These are phyloP conservation scores for Plantago coronopus DNA, from an alignment of 305 asterid species.

Conservation along the genomic window DNA sequence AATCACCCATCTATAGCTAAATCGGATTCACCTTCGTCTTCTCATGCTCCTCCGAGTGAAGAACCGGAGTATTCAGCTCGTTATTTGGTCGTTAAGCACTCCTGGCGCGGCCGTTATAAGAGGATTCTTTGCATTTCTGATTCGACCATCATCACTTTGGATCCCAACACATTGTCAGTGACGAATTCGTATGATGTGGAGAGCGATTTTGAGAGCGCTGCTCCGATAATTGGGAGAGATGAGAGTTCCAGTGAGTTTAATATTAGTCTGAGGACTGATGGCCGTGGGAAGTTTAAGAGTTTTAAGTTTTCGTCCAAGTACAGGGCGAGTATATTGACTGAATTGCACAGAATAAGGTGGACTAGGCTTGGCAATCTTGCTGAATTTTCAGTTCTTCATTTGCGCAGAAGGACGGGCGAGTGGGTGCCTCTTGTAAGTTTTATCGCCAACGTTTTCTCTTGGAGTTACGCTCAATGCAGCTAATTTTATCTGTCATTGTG, in stretches of 20 bases:
- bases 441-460: conserved; percentile 10
- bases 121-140: conserved; percentile 77
- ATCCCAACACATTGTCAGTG: conserved; percentile 68
- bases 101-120: conserved; percentile 98
- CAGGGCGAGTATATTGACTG: conserved; percentile 86
- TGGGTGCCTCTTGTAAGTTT: conserved; percentile 80
- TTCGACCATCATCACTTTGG: conserved; percentile 67
- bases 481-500: background rate
- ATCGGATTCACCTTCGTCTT: conserved; percentile 37
- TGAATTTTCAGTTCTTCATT: conserved; percentile 82
- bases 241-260: conserved; percentile 74
- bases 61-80: conserved; percentile 92
- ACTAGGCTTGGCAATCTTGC: conserved; percentile 57
- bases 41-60: conserved; percentile 47
- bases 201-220: conserved; percentile 80
- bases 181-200: conserved; percentile 88
- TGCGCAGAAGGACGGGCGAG: conserved; percentile 67
- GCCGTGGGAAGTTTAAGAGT: conserved; percentile 83
- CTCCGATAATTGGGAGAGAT: conserved; percentile 80
- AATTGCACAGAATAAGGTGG: conserved; percentile 87
- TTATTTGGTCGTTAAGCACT: conserved; percentile 80
- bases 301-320: conserved; percentile 81
- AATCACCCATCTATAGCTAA: conserved; percentile 9
- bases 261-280: conserved; percentile 84
- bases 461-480: conserved; percentile 10